Base-by-base conservation (phyloP, 306 rosid genomes). In the Lathyrus aphaca region DNA sequence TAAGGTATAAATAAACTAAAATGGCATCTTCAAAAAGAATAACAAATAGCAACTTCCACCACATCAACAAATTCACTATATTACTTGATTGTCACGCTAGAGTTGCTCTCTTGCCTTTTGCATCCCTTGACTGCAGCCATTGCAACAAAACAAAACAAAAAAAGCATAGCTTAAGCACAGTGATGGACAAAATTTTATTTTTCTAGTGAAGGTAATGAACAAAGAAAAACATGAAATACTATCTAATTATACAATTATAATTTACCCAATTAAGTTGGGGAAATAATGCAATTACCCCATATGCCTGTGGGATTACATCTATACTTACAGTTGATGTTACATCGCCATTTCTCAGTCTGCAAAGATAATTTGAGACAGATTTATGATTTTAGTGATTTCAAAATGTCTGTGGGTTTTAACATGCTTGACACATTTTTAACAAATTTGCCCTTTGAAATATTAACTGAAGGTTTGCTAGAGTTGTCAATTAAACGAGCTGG, bases 81-180 rank as follows among this genome's bases (percentile, higher is more conserved):
- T 30, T 63, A 45, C 77, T 49, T 62, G 62, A 35, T 40, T 10
- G 16, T 85, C 84, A 93, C 8, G 98, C 98, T 71, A 94, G 86
- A 56, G 98, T 94, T 70, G 97, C 92, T 76, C 87, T 79, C 89
- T 90, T 94, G 77, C 98, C 98, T 77, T 90, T 94, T 32, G 90
- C 81, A 70, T 88, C 96, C 85, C 97, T 94, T 42, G 95, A 81
- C 98, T 90, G 92, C 88, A 86, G 57, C 70, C 15, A 58, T 54
- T 16, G 29, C 62, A 38, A 67, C 62, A 38, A n/a, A n/a, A n/a
- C n/a, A n/a, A n/a, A n/a, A 67, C 11, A 55, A 68, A 61, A 23
- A 17, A 49, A 54, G 37, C 45, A 73, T 27, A 21, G 48, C 66
- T 27, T 74, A 64, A 10, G 27, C 39, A 50, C 38, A 32, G 60